These are phyloP conservation scores for Mucor plumbeus DNA, from an alignment of 371 early-diverging fungal species.

Conservation along the genomic window DNA sequence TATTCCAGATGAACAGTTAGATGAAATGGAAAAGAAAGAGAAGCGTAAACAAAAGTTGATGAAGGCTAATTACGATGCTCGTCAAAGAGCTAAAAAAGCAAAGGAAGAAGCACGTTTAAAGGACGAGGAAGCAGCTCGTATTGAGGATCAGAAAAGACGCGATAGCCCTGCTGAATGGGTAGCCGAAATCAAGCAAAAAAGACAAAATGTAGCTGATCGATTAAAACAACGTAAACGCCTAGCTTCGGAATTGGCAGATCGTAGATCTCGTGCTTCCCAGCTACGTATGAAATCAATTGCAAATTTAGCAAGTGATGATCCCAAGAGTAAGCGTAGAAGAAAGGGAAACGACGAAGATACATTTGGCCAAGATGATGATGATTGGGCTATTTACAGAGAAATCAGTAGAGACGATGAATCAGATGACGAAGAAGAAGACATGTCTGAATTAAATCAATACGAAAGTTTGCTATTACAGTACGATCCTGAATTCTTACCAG, in stretches of 20 bases:
- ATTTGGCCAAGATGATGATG: conserved; percentile 92
- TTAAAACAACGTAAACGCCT: conserved; percentile 68
- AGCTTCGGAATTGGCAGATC: conserved; percentile 80
- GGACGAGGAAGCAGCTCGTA: conserved; percentile 67
- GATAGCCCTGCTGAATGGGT: conserved; percentile 79
- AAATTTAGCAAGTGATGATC: conserved; percentile 71
- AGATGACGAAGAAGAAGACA: conserved; percentile 86
- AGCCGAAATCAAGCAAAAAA: conserved; percentile 64
- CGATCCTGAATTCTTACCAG: conserved; percentile 75
- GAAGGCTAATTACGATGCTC: conserved; percentile 83
- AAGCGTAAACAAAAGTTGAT: conserved; percentile 85
- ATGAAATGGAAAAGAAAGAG: conserved; percentile 78
- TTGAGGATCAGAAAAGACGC: conserved; percentile 76
- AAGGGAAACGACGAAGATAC: conserved; percentile 80
- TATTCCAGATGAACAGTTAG: conserved; percentile 82
- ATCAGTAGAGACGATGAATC: conserved; percentile 87
- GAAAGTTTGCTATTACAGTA: conserved; percentile 73
- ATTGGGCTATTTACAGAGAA: conserved; percentile 91
- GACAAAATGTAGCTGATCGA: conserved; percentile 65
- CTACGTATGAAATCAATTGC: conserved; percentile 86
- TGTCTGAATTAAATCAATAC: conserved; percentile 63
- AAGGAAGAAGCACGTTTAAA: conserved; percentile 76
- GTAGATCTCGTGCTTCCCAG: conserved; percentile 86
- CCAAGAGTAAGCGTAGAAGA: conserved; percentile 58
- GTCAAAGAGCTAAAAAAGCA: conserved; percentile 76